These are phyloP conservation scores for Mycena crocata DNA, from an alignment of 768 basidiomycete genomes.

Conservation along the genomic window DNA sequence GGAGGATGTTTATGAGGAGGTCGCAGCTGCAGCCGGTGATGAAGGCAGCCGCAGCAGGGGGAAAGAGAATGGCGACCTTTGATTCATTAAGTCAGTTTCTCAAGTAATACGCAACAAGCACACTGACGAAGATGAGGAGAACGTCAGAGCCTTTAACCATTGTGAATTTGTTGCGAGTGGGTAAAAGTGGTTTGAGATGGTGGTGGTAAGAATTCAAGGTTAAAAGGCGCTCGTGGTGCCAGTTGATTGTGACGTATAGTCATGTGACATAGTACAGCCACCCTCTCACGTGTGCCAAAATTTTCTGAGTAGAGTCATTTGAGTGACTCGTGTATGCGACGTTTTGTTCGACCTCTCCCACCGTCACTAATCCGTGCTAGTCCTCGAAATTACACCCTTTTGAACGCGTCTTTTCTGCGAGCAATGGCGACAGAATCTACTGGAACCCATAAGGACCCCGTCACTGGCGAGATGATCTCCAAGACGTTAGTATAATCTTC, in stretches of 20 bases:
- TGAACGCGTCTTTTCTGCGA: constrained; percentile 35
- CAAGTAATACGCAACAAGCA: constrained; percentile 63
- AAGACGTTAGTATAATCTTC: constrained; percentile 77
- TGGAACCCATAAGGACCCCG: constrained; percentile 77
- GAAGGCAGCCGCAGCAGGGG: constrained; percentile 83
- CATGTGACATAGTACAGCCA: not conserved
- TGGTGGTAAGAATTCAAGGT: constrained; percentile 16
- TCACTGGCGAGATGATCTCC: constrained; percentile 97
- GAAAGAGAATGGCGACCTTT: constrained; percentile 73
- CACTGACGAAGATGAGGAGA: constrained; percentile 78
- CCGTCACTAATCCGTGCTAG: constrained; percentile 14
- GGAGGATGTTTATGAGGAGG: constrained; percentile 83
- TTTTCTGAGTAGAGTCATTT: constrained; percentile 13
- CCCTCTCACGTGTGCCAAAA: not conserved
- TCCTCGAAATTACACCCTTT: constrained; percentile 11
- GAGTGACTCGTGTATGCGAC: constrained; percentile 28
- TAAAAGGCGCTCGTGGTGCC: not conserved
- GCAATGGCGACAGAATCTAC: constrained; percentile 58
- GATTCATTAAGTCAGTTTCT: constrained; percentile 59
- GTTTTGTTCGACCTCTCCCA: constrained; percentile 17
- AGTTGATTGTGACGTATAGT: constrained; percentile 9
- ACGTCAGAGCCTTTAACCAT: constrained; percentile 79
- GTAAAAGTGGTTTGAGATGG: constrained; percentile 6
- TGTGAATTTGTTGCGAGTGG: constrained; percentile 31
- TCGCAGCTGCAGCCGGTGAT: constrained; percentile 89